Evolutionary conservation across 805 yeast genomes (phyloP), one percentile per base, ranked within the genome.

Genomic region (Schizosaccharomyces japonicus): DNA sequence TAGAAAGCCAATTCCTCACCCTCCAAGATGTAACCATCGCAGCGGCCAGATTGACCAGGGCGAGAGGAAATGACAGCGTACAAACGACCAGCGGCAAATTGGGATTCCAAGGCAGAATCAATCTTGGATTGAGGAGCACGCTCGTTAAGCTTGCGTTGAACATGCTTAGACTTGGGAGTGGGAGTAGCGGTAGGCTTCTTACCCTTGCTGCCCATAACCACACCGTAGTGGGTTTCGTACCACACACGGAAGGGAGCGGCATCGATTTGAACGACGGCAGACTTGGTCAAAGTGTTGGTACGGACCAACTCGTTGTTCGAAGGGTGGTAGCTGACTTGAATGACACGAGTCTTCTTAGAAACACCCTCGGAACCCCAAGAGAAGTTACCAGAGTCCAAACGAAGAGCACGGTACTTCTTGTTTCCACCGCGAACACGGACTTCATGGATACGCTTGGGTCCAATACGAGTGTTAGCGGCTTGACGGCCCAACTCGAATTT

Each of bases 1-100:
- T 90, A 90, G 93, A 90, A 90, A 70, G 96, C 96, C 72, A 90
- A 83, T 76, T 90, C 98, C 70, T 90, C 98, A 74, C 98, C 98
- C 78, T 90, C 98, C 70, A 90, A 81, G 73, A 90, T 80, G 92
- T 90, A 90, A 73, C 98, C 98, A 70, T 90, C 98, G 74, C 84
- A 79, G 76, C 98, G 92, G 72, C 98, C 98, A 60, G 94, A 80
- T 78, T 90, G 98, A 72, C 98, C 98, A 70, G 98, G 98, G 78
- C 98, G 84, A 52, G 98, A 90, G 59, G 98, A 84, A 68, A 90
- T 83, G 69, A 75, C 76, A 70, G 98, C 98, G 77, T 90, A 90
- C 65, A 90, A 80, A 74, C 87, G 85, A 77, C 98, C 98, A 62
- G 96, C 84, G 70, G 79, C 78, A 80, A 90, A 90, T 76, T 90